phyloP scores from a whole-genome alignment of 306 rosid species.

The Begonia loranthoides region DNA sequence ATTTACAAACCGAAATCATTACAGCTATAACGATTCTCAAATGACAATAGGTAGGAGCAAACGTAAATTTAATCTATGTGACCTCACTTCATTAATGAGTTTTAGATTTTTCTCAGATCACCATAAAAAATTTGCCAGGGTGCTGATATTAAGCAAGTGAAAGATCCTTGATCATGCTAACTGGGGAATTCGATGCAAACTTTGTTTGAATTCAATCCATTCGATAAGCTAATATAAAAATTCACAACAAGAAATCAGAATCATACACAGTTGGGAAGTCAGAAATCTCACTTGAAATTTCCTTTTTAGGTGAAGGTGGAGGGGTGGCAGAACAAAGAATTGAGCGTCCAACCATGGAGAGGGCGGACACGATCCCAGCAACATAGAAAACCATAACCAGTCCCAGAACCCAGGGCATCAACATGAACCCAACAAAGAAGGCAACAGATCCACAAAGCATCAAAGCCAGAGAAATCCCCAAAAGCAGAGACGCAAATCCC shows the following conservation, averaged over 20 bases:
- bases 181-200: no score
- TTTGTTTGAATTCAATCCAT: no score
- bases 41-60: no score
- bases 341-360: slow-evolving; percentile 57
- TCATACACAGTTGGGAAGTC: background rate
- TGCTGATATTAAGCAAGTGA: no score
- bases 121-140: no score
- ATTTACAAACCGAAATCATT: no score
- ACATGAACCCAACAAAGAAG: slow-evolving; percentile 70
- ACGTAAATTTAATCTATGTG: no score
- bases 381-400: slow-evolving; percentile 58
- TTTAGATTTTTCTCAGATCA: no score
- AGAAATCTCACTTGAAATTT: slow-evolving; percentile 37
- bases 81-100: no score
- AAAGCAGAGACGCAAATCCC: slow-evolving; percentile 64
- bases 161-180: no score
- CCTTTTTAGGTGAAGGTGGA: slow-evolving; percentile 46
- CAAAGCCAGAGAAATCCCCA: slow-evolving; percentile 74
- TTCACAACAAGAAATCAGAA: background rate
- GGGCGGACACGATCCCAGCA: slow-evolving; percentile 50
- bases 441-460: slow-evolving; percentile 93
- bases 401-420: slow-evolving; percentile 92
- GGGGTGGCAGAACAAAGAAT: slow-evolving; percentile 42
- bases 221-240: background rate
- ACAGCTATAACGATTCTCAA: no score